phyloP scores from a whole-genome alignment of 257 asterid genomes.

The Solanum boliviense region DNA sequence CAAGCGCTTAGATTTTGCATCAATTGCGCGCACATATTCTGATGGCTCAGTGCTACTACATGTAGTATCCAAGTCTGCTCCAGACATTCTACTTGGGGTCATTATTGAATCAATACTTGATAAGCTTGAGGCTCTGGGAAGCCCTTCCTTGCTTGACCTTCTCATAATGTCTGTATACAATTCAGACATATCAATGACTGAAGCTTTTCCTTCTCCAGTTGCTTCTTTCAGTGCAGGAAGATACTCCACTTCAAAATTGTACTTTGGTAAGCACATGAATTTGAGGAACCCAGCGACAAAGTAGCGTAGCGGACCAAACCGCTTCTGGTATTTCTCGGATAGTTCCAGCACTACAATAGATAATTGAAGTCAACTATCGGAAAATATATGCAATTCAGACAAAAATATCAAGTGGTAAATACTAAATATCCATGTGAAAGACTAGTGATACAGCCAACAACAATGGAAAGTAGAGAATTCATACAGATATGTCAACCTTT shows the following conservation, averaged over 20 bases:
- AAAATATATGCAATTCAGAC: not conserved
- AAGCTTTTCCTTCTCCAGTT: slow-evolving; percentile 36
- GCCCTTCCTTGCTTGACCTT: slow-evolving; percentile 90
- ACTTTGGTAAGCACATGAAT: slow-evolving; percentile 88
- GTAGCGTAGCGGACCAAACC: slow-evolving; percentile 91
- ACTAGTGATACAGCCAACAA: not conserved
- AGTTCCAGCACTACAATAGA: slow-evolving; percentile 73
- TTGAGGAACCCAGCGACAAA: slow-evolving; percentile 94
- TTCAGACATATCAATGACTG: slow-evolving; percentile 73
- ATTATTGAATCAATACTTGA: slow-evolving; percentile 92
- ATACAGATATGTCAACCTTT: not conserved
- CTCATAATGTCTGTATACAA: slow-evolving; percentile 87
- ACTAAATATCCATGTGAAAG: not conserved
- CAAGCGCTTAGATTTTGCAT: slow-evolving; percentile 75
- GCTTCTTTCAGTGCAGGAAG: slow-evolving; percentile 57
- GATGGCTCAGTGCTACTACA: slow-evolving; percentile 89
- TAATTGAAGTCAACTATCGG: not conserved
- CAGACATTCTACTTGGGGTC: slow-evolving; percentile 78
- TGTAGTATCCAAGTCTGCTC: slow-evolving; percentile 62
- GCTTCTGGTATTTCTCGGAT: slow-evolving; percentile 85
- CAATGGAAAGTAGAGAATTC: not conserved
- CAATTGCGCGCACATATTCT: slow-evolving; percentile 87
- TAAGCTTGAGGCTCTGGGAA: slow-evolving; percentile 89
- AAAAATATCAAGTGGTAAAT: not conserved
- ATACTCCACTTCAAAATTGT: slow-evolving; percentile 82